Percentiles rank a stretch among this genome's conserved stretches.
Evolutionary conservation across 331 rosid genomes (phyloP).

Genomic region (Quercus lobata): DNA sequence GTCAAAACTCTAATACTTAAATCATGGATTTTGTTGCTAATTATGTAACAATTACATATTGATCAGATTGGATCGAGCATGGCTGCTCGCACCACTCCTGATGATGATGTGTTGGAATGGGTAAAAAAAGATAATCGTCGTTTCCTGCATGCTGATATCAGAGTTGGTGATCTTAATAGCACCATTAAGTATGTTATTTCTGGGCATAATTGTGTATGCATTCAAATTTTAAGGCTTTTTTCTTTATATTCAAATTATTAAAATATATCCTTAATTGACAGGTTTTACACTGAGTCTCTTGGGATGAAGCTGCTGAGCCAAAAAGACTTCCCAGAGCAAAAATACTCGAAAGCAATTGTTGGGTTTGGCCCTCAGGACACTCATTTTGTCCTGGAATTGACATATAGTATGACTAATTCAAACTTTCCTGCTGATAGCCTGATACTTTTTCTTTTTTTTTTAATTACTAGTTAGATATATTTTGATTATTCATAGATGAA

Average conservation of each 20-base stretch:
- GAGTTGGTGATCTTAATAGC: slow-evolving; percentile 94
- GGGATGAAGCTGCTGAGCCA: slow-evolving; percentile 83
- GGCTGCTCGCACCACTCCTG: slow-evolving; percentile 60
- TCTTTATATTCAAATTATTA: not conserved
- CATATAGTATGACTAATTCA: slow-evolving; percentile 54
- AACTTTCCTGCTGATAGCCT: not conserved
- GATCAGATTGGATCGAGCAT: slow-evolving; percentile 29
- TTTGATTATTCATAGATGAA: no score
- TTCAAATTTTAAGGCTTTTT: no score
- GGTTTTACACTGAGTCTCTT: slow-evolving; percentile 81
- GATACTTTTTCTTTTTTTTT: not conserved
- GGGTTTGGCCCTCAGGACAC: slow-evolving; percentile 81
- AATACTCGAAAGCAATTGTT: slow-evolving; percentile 79
- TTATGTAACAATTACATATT: slow-evolving; percentile 1
- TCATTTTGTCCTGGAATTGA: slow-evolving; percentile 79
- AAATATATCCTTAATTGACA: slow-evolving; percentile 4
- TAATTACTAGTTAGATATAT: not conserved
- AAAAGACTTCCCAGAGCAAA: slow-evolving; percentile 85
- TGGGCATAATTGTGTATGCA: not conserved
- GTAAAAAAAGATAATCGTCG: slow-evolving; percentile 84
- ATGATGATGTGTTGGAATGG: slow-evolving; percentile 74
- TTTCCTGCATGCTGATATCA: slow-evolving; percentile 81
- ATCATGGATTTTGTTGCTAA: not conserved
- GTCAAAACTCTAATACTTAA: not conserved
- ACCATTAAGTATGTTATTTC: slow-evolving; percentile 67